Base-by-base conservation (phyloP, 2,329 filamentous ascomycete genomes). In the Claviceps pusilla region DNA sequence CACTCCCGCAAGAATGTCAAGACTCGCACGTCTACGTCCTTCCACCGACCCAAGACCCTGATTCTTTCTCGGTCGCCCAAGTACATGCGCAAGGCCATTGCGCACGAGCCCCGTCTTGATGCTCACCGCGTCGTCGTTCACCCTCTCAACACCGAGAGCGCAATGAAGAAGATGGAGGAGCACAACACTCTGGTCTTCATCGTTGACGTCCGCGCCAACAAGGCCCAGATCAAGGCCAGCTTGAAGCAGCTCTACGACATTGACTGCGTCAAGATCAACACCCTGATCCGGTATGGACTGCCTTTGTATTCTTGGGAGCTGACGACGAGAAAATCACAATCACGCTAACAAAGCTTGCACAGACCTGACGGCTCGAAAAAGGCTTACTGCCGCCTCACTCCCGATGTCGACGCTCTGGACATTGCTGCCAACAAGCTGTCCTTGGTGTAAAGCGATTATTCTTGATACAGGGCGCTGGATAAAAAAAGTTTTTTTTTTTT, bases 91-190 rank as follows among this genome's bases (percentile, higher is more conserved):
- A 95, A 93, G 82, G 90, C 89, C 64, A 83, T 98, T 72, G 84
- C 87, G 68, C 86, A 91, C 73, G 81, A 82, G 71, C 86, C 90
- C 66, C 87, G 89, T 67, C 87, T 98, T 69, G 93, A 98, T 77
- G 87, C 91, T 78, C 87, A 90, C 83, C 96, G 95, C 84, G 81
- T 97, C 73, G 86, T 98, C 74, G 80, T 97, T 71, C 89, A 96
- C 84, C 93, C 93, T 64, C 83, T 98, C 71, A 98, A 98, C 86
- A 98, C 93, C 58, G 93, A 98, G 86, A 93, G 86, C 70, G 93
- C 94, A 69, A 97, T 98, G 91, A 98, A 98, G 89, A 96, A 96
- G 87, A 96, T 98, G 67, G 93, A 98, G 82, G 93, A 98, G 86
- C 90, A 98, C 84, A 98, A 98, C 84, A 98, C 93, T 64, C 84